Base-by-base conservation (phyloP, 1,139 yeast species). In the Zygosaccharomyces pseudobailii region DNA sequence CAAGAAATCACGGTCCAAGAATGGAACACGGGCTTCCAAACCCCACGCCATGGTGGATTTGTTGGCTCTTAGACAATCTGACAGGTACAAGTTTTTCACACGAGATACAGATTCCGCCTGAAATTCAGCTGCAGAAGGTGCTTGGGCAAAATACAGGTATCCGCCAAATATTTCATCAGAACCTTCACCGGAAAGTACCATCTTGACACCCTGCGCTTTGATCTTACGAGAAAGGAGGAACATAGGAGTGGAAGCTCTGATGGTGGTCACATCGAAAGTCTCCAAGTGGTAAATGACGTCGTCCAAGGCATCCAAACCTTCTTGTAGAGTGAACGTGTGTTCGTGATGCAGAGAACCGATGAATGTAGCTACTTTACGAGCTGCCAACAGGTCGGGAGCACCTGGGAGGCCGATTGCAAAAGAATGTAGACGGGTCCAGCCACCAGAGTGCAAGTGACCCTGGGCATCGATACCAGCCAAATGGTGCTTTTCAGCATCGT, bases 41-140 rank as follows among this genome's bases (percentile, higher is more conserved):
- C 99, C 99, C 99, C 99, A 92, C 36, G 99, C 98, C 97, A 92
- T 87, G 54, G 99, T 92, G 31, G 97, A 90, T 75, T 92, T 92
- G 87, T 92, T 92, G 58, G 99, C 99, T 71, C 99, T 85, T 68
- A 92, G 76, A 75, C 97, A 90, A 74, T 92, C 98, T 54, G 98
- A 90, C 62, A 83, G 83, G 71, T 92, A 97, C 72, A 92, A 78
- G 90, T 92, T 90, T 78, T 92, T 88, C 61, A 92, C 97, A 70
- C 99, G 81, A 73, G 84, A 76, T 53, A 94, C 96, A 72, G 95
- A 86, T 74, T 92, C 99, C 56, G 82, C 76, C 71, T 92, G 98
- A 88, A 92, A 92, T 60, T 87, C 97, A 51, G 74, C 75, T 45
- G 96, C 84, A 49, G 84, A 75, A 61, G 99, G 99, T 46, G 99